These are phyloP conservation scores for Sporothrix pallida DNA, from an alignment of 2,329 filamentous ascomycete species.

Conservation along the genomic window DNA sequence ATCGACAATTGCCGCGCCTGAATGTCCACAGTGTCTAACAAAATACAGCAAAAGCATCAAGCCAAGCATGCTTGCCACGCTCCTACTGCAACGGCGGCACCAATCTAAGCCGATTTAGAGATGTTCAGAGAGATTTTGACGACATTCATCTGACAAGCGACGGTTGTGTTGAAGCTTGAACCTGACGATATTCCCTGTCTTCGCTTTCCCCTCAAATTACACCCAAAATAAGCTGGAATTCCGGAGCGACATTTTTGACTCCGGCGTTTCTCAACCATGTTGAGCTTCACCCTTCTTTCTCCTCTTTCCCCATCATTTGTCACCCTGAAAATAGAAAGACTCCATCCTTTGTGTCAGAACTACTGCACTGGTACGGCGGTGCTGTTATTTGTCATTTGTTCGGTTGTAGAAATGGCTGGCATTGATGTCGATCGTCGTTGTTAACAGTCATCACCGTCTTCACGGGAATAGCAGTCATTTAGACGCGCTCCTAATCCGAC, in stretches of 20 bases:
- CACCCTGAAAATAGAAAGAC: neutral
- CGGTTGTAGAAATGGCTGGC: neutral
- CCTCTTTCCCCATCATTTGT: neutral
- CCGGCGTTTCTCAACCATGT: neutral
- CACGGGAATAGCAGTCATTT: neutral
- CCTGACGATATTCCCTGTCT: no score
- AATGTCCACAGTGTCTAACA: no score
- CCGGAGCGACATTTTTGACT: neutral
- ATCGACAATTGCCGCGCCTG: neutral
- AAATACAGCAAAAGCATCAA: no score
- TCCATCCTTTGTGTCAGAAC: neutral
- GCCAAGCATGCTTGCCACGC: neutral
- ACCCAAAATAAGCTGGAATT: constrained; percentile 4
- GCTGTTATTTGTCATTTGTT: neutral
- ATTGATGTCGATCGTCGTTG: no score
- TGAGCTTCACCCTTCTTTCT: neutral
- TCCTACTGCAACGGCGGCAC: neutral
- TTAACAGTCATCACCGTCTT: no score
- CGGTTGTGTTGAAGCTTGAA: no score
- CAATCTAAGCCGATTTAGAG: neutral
- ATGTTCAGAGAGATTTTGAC: no score
- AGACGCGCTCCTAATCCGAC: neutral
- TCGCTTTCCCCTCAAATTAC: no score
- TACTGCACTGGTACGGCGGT: neutral
- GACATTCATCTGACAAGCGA: neutral